Percentiles rank a stretch among this genome's conserved stretches.
phyloP scores from a whole-genome alignment of 768 basidiomycete species.

The Inosperma sp. region DNA sequence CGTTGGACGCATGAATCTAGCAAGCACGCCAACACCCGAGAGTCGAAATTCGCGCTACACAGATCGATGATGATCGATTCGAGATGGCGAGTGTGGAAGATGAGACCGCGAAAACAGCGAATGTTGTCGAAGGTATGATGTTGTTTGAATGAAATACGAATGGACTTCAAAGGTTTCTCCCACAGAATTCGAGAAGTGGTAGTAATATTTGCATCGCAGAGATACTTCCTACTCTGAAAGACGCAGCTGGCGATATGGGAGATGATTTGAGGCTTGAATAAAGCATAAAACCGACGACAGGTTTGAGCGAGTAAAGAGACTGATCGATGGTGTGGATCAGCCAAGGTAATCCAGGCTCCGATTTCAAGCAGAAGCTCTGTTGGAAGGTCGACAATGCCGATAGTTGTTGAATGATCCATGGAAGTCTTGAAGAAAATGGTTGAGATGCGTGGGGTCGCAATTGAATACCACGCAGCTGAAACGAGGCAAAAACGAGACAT shows the following conservation, averaged over 20 bases:
- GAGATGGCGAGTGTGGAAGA: not conserved
- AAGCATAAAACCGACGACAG: not conserved
- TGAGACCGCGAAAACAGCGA: not conserved
- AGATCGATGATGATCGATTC: not conserved
- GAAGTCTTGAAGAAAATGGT: too few relatives aligned
- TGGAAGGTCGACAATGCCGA: slow-evolving; percentile 1
- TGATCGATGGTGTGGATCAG: not conserved
- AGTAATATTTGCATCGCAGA: not conserved
- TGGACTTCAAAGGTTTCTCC: not conserved
- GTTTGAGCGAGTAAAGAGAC: not conserved
- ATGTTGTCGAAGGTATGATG: not conserved
- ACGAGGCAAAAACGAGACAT: too few relatives aligned
- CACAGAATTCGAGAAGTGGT: not conserved
- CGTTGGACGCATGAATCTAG: not conserved
- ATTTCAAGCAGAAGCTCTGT: slow-evolving; percentile 1
- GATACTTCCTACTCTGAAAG: not conserved
- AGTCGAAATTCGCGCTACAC: not conserved
- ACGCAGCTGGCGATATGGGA: not conserved
- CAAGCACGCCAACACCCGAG: not conserved
- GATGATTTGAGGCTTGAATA: not conserved
- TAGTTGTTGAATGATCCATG: not conserved
- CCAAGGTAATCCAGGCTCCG: not conserved
- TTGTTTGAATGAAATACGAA: not conserved
- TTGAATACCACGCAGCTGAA: too few relatives aligned
- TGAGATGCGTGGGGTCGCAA: too few relatives aligned